Conservation (phyloP, 306 rosid species). For the Purshia tridentata region DNA sequence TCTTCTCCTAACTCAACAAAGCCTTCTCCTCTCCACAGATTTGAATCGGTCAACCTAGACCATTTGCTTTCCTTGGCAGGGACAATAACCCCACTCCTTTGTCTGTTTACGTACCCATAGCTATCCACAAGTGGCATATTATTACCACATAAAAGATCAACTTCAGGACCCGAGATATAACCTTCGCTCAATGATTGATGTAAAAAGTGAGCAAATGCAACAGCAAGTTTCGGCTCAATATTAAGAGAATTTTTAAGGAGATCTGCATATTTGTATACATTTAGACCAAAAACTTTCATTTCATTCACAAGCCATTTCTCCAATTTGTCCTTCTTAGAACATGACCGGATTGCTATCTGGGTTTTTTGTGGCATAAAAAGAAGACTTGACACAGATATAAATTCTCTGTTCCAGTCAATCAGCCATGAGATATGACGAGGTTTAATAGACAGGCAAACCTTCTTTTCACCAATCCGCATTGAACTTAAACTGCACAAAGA, state of each 20-base stretch:
- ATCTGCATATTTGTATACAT: conserved; percentile 31
- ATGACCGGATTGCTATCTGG: conserved; percentile 34
- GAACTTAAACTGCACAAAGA: conserved; percentile 37
- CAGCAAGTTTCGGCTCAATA: conserved; percentile 14
- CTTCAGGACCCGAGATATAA: conserved; percentile 24
- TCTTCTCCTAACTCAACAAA: conserved; percentile 54
- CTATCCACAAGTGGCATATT: conserved; percentile 61
- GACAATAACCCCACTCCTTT: conserved; percentile 41
- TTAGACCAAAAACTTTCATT: no score
- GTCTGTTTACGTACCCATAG: conserved; percentile 28
- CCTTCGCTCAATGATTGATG: conserved; percentile 32
- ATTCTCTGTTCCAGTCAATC: conserved; percentile 50
- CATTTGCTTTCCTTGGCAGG: conserved; percentile 70
- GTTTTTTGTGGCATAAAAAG: conserved; percentile 54
- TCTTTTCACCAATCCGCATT: not conserved
- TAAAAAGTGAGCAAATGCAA: conserved; percentile 55
- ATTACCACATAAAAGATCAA: conserved; percentile 23
- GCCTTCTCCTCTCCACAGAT: conserved; percentile 53
- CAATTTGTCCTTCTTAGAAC: conserved; percentile 17
- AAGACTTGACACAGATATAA: conserved; percentile 23
- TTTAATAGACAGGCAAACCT: conserved; percentile 28
- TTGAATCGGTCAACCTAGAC: conserved; percentile 55
- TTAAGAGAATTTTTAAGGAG: conserved; percentile 22
- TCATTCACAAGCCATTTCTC: conserved; percentile 55
- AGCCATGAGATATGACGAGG: conserved; percentile 44